Evolutionary conservation across 164 flowering plant species (phyloP), one percentile per base, ranked within the genome.

Genomic region (Platanus orientalis): DNA sequence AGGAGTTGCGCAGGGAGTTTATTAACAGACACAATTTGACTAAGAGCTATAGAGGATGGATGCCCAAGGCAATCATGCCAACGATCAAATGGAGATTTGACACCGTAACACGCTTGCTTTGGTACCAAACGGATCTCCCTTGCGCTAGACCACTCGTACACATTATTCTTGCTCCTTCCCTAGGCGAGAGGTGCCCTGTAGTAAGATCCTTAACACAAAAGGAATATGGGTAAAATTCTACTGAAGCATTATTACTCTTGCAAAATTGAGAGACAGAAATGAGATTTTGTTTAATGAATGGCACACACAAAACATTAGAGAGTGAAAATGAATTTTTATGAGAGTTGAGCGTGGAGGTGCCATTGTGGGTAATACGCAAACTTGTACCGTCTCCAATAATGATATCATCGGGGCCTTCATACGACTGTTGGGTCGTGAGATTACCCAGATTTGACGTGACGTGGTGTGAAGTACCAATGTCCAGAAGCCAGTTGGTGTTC

Each of bases 11-110:
- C 25, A 64, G 3, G 28, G 0, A 10, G 2, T 14, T 14, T 1
- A 42, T 21, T 19, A 16, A 64, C 26, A 6, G n/a, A 10, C 19
- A 24, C 26, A 11, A 64, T 1, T 0, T 42, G 40, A 2, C n/a
- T n/a, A n/a, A n/a, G n/a, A n/a, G n/a, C n/a, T n/a, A n/a, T 7
- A 0, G 40, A 11, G 6, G 68, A 56, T 0, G 61, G 61, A 28
- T 64, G 44, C 7, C 68, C 61, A 6, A 64, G 51, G 1, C 50
- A 9, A 14, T 45, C 51, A 28, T 64, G 68, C 54, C 68, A 44
- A 20, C 27, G n/a, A n/a, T 21, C 7, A n/a, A n/a, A 9, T 4
- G 25, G 7, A 27, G 27, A 1, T 7, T 28, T 0, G 0, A 14
- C 24, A 7, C 50, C 60, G 11, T 20, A 9, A 26, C 39, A 13